Percentiles rank a stretch among this genome's conserved stretches.
Evolutionary conservation across 495 filamentous ascomycete species (phyloP).

Genomic region (Penicillium desertorum): DNA sequence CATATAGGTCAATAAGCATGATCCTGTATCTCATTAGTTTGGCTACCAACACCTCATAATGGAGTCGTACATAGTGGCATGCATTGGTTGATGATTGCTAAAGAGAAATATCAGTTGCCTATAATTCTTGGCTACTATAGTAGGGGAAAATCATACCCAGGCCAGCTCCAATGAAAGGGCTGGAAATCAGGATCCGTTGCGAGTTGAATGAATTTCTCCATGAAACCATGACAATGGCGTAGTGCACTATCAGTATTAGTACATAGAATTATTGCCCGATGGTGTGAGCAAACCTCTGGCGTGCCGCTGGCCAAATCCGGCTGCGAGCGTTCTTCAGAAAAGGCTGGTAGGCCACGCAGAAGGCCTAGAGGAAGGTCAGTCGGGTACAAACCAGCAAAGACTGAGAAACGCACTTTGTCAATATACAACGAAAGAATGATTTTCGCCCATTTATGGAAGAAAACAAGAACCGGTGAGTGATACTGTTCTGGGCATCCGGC

Average conservation of each 20-base stretch:
- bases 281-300: conserved; percentile 43
- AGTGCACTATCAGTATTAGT: conserved; percentile 44
- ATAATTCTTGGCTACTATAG: not conserved
- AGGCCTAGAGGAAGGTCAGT: conserved; percentile 34
- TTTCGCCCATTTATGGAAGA: conserved; percentile 49
- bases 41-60: not conserved
- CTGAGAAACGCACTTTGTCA: conserved; percentile 37
- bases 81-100: conserved; percentile 57
- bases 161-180: conserved; percentile 60
- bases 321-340: conserved; percentile 58
- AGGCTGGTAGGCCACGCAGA: conserved; percentile 56
- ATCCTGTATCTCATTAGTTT: conserved; percentile 33
- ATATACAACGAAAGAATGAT: conserved; percentile 48
- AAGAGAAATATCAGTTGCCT: conserved; percentile 7
- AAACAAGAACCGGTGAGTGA: conserved; percentile 44
- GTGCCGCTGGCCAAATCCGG: conserved; percentile 51
- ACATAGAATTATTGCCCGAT: not conserved
- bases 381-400: too few species aligned
- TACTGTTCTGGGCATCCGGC: conserved; percentile 47
- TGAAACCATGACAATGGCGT: conserved; percentile 55
- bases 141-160: conserved; percentile 32
- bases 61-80: conserved; percentile 47
- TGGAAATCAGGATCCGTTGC: conserved; percentile 54
- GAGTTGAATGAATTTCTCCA: conserved; percentile 55
- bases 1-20: conserved; percentile 57